Evolutionary conservation across 2,329 filamentous ascomycete species (phyloP).

Genomic region (Botrytis deweyae): DNA sequence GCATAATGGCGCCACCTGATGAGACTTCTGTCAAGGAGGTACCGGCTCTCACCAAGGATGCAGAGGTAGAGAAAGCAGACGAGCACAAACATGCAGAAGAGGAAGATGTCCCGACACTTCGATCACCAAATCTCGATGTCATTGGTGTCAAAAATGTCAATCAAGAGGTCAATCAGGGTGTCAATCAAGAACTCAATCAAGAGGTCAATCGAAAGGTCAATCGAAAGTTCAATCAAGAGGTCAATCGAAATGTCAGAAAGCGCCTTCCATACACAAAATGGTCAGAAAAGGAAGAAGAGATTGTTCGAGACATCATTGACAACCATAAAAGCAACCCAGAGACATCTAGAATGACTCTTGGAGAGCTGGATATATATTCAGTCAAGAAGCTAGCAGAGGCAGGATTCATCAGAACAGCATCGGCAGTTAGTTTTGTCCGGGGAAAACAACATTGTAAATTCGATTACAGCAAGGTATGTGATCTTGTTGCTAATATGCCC

Average conservation of each 20-base stretch:
- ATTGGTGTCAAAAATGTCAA: not conserved
- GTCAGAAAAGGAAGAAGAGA: not conserved
- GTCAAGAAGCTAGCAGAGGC: not conserved
- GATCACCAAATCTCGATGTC: not conserved
- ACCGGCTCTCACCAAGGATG: not conserved
- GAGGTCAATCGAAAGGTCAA: no score
- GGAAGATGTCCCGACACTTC: not conserved
- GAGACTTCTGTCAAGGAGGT: not conserved
- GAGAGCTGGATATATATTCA: not conserved
- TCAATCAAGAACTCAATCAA: no score
- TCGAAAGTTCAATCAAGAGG: not conserved
- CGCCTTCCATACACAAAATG: not conserved
- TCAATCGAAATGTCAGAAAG: not conserved
- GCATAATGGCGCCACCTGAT: not conserved
- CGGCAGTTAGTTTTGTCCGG: not conserved
- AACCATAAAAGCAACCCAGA: not conserved
- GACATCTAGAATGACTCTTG: not conserved
- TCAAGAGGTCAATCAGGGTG: not conserved
- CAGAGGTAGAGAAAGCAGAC: not conserved
- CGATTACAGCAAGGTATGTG: not conserved
- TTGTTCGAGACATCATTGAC: not conserved
- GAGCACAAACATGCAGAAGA: not conserved
- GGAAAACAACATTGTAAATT: no score
- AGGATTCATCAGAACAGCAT: not conserved
- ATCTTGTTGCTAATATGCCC: not conserved